phyloP scores from a whole-genome alignment of 768 basidiomycete genomes.

The Naganishia vaughanmartiniae region DNA sequence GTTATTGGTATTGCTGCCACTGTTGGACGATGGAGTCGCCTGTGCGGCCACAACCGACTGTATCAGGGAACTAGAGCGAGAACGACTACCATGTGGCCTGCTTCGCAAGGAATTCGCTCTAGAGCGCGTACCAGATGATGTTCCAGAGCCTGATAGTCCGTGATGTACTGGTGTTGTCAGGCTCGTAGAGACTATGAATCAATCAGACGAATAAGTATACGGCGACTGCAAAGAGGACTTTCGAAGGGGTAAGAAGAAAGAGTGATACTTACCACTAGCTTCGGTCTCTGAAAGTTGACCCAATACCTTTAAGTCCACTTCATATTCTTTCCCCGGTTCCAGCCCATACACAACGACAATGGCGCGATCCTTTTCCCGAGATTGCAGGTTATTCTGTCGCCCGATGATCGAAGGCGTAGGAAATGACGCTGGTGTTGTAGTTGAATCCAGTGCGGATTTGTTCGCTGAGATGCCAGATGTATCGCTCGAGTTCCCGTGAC shows the following conservation, averaged over 20 bases:
- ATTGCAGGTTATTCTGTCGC: background rate
- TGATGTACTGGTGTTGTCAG: constrained; percentile 41
- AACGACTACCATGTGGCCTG: constrained; percentile 40
- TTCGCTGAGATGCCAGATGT: background rate
- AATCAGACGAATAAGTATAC: background rate
- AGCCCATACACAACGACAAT: constrained; percentile 87
- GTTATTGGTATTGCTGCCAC: background rate
- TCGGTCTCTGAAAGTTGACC: constrained; percentile 16
- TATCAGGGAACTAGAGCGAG: constrained; percentile 44
- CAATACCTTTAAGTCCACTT: constrained; percentile 64
- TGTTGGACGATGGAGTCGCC: background rate
- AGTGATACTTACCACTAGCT: constrained; percentile 32
- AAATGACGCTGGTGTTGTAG: background rate
- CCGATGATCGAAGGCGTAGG: constrained; percentile 37
- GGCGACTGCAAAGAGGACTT: background rate
- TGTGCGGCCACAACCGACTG: constrained; percentile 8
- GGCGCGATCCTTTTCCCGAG: constrained; percentile 65
- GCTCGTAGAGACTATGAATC: constrained; percentile 38
- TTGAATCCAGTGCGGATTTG: background rate
- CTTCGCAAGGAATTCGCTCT: constrained; percentile 31
- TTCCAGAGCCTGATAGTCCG: background rate
- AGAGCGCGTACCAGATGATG: constrained; percentile 12
- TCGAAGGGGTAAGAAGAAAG: background rate
- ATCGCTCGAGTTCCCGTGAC: background rate
- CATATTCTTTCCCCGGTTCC: constrained; percentile 83